Conservation (phyloP, 2,329 filamentous ascomycete genomes). For the Claviceps citrina region DNA sequence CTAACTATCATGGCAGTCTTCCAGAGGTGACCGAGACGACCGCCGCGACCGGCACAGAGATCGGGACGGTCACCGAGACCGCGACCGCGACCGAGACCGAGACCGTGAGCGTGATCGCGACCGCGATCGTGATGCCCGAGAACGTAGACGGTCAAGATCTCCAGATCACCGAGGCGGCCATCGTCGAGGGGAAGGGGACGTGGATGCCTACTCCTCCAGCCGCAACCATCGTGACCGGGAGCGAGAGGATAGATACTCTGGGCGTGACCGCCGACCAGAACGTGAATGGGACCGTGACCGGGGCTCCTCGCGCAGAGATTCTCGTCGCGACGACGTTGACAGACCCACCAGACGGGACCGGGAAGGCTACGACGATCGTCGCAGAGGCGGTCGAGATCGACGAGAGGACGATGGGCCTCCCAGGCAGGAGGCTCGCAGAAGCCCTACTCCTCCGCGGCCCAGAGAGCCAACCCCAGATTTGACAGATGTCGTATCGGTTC, state of each 20-base stretch:
- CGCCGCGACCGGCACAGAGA: constrained; percentile 32
- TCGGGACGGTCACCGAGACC: constrained; percentile 15
- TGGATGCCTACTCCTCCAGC: constrained; percentile 86
- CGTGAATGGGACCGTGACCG: constrained; percentile 65
- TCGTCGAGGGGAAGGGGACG: constrained; percentile 57
- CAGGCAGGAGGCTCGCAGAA: constrained; percentile 46
- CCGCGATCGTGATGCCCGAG: constrained; percentile 29
- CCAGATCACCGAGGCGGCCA: constrained; percentile 50
- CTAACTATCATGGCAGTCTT: constrained; percentile 13
- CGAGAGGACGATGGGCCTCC: constrained; percentile 23
- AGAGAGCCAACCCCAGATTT: constrained; percentile 92
- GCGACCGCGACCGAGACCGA: constrained; percentile 50
- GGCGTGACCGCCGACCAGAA: constrained; percentile 51
- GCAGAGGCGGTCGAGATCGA: constrained; percentile 32
- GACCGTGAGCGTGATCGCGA: constrained; percentile 34
- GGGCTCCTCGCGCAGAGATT: constrained; percentile 42
- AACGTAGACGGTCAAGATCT: constrained; percentile 70
- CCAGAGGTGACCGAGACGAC: constrained; percentile 20
- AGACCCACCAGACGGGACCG: constrained; percentile 42
- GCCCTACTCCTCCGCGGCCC: constrained; percentile 69
- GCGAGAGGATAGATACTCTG: constrained; percentile 79
- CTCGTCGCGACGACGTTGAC: constrained; percentile 50
- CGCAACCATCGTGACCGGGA: constrained; percentile 85
- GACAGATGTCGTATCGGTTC: constrained; percentile 66
- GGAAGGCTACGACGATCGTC: constrained; percentile 35